These are phyloP conservation scores for Dipodascopsis uninucleata DNA, from an alignment of 805 yeast genomes.

Conservation along the genomic window DNA sequence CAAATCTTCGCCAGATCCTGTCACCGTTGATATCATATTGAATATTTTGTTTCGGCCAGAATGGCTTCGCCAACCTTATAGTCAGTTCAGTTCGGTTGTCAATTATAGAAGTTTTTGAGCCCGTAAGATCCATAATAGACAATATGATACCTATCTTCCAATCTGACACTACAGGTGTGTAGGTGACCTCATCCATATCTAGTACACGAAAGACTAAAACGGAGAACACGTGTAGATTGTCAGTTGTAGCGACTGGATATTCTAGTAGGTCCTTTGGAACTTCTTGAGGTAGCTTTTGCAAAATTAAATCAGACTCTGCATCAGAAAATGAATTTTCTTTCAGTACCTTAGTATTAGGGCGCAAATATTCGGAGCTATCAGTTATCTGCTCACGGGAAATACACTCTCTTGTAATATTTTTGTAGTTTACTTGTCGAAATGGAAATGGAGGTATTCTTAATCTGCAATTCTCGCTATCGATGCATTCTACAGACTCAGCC, in stretches of 20 bases:
- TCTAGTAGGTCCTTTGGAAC: not conserved
- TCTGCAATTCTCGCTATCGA: constrained; percentile 2
- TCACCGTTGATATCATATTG: not conserved
- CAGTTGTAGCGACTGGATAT: not conserved
- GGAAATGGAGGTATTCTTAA: constrained; percentile 23
- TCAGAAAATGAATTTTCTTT: too few relatives aligned
- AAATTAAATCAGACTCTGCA: too few relatives aligned
- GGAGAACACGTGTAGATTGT: not conserved
- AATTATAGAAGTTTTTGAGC: not conserved
- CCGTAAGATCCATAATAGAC: too few relatives aligned
- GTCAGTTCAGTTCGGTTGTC: not conserved
- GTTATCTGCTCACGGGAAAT: too few relatives aligned
- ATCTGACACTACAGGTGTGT: too few relatives aligned
- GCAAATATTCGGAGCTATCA: too few relatives aligned
- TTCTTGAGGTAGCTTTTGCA: too few relatives aligned
- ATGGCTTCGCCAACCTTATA: not conserved
- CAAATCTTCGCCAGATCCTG: not conserved
- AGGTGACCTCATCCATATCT: not conserved
- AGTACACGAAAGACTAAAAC: not conserved
- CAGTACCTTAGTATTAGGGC: too few relatives aligned
- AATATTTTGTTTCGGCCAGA: not conserved
- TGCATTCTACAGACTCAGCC: constrained; percentile 19
- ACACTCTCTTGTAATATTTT: not conserved
- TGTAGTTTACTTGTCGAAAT: constrained; percentile 9
- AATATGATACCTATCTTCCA: too few relatives aligned